Base-by-base conservation (phyloP, 129 eudicot species). In the Flaveria linearis region DNA sequence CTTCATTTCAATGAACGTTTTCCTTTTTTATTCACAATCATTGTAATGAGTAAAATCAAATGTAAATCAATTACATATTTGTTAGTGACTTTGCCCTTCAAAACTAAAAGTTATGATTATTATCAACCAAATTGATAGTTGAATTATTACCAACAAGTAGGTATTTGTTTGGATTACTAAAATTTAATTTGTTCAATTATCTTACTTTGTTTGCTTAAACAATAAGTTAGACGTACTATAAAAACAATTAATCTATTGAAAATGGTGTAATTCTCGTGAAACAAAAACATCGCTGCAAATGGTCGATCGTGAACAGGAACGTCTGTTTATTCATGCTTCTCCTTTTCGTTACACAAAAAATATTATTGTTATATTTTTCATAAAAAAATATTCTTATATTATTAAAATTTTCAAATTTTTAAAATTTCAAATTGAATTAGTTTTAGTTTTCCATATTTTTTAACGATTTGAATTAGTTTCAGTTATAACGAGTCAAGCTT, bases 251-350 rank as follows among this genome's bases (percentile, higher is more conserved):
- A 20, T 56, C 20, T 20, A 56, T 56, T 20, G 9, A 56, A 56
- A 8, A 56, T 20, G 60, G 11, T 56, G 63, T 20, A 56, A 56
- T 56, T 56, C 33, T 57, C 63, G 63, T 57, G 33, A 57, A 57
- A 47, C 63, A 57, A 22, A 18, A 57, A 2, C 33, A 57, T 13
- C 9, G 63, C 63, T 26, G 9, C 41, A 25, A 61, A 23, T 61
- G 68, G 68, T 61, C 68, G 68, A 43, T 65, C 22, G 70, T 60
- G 70, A 63, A 28, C 36, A 20, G 62, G 18, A 7, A 25, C 41
- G 69, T 63, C 15, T 33, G 26, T 65, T 33, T 8, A 16, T 65
- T 30, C 49, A 25, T 23, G 67, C 67, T 7, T 25, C 67, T 61
- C 67, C 47, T 64, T 43, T 68, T 43, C 22, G 25, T 43, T 45